Evolutionary conservation across 176 grass and related monocot species (phyloP), one percentile per base, ranked within the genome.

Genomic region (Thinopyrum elongatum): DNA sequence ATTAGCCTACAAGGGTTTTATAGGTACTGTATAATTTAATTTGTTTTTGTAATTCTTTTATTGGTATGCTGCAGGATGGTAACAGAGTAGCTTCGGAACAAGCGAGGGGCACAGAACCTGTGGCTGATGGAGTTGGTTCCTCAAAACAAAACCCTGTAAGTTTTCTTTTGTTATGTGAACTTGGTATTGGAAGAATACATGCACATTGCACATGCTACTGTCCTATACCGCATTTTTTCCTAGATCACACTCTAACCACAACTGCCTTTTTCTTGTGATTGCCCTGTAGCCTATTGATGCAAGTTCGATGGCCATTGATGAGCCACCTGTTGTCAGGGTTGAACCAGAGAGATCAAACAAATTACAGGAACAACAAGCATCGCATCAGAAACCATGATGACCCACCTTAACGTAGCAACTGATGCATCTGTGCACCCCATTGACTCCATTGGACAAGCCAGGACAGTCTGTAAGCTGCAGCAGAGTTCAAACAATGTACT

Each of bases 261-360:
- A 11, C 11, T 68, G 1, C 15, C 10, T 62, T 29, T 70, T 62
- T 30, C 21, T 77, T 4, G 4, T 89, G 21, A 27, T 79, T 78
- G 6, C 60, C 26, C 10, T 86, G 15, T 65, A 95, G 94, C 76
- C 61, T 19, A 83, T 27, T 72, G 91, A 87, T 36, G 22, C 85
- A 47, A 93, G 27, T 87, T 29, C 68, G 6, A 95, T 93, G 91
- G 78, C 46, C 17, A 36, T 95, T 55, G 94, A 89, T 0, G 88
- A 89, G 82, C 74, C 84, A 85, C 69, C 74, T 33, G 38, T 51
- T 41, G 31, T 61, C 22, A 95, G 87, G 76, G 71, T 23, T 41
- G 91, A 89, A 64, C 42, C 38, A 55, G 81, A 89, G 39, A 87
- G 59, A 58, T 71, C 89, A 66, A 90, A 80, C 77, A 91, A 89